A percentile compares a stretch with the other conserved stretches of the same genome.
Conservation (phyloP, 2,329 filamentous ascomycete species). For the Rhexocercosporidium sp. region DNA sequence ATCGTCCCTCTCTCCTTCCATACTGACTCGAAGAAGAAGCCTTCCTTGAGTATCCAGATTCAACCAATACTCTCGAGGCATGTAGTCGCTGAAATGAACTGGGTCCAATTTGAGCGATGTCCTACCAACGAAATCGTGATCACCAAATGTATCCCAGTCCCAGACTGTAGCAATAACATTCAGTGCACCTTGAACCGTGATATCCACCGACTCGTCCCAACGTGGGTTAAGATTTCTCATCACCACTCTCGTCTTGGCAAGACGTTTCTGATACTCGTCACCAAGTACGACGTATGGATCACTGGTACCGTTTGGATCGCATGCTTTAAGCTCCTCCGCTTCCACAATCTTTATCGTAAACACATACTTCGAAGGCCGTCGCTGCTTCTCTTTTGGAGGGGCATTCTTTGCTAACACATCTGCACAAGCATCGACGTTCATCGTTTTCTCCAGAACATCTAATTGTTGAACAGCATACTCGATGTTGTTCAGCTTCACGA, state of each 20-base stretch:
- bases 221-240: slow-evolving; percentile 89
- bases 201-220: slow-evolving; percentile 97
- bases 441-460: slow-evolving; percentile 84
- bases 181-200: slow-evolving; percentile 87
- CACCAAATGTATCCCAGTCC: slow-evolving; percentile 97
- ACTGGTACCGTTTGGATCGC: slow-evolving; percentile 90
- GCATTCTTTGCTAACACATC: slow-evolving; percentile 78
- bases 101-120: slow-evolving; percentile 99
- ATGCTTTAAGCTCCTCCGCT: slow-evolving; percentile 97
- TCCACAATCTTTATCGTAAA: slow-evolving; percentile 99
- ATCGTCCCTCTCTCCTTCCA: slow-evolving; percentile 98
- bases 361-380: slow-evolving; percentile 84
- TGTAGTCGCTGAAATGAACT: slow-evolving; percentile 93
- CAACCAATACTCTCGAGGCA: slow-evolving; percentile 96
- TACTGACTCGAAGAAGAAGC: slow-evolving; percentile 87
- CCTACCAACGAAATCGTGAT: slow-evolving; percentile 95
- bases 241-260: slow-evolving; percentile 92
- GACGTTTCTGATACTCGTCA: slow-evolving; percentile 95
- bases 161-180: slow-evolving; percentile 97
- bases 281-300: slow-evolving; percentile 97
- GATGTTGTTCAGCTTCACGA: slow-evolving; percentile 97
- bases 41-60: slow-evolving; percentile 95
- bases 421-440: slow-evolving; percentile 91
- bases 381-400: slow-evolving; percentile 66
- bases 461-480: slow-evolving; percentile 93